These are phyloP conservation scores for Pilaira anomala DNA, from an alignment of 192 early-diverging fungal genomes.

Conservation along the genomic window DNA sequence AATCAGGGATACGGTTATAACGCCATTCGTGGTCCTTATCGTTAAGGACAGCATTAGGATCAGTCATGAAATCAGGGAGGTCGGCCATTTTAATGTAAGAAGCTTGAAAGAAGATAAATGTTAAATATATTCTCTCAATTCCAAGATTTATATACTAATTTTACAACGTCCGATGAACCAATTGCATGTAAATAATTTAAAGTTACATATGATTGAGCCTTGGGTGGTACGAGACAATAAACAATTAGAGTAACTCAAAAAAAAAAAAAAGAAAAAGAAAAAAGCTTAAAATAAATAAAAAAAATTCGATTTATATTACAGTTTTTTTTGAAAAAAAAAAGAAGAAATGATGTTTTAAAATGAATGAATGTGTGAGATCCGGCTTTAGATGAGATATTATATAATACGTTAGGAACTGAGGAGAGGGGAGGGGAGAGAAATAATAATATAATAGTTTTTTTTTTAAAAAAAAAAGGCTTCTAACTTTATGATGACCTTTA, in stretches of 20 bases:
- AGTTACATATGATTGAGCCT: too few relatives aligned
- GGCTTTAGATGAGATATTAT: not conserved
- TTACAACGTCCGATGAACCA: too few relatives aligned
- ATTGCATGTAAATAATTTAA: not conserved
- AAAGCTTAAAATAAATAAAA: not conserved
- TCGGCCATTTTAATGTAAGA: conserved; percentile 25
- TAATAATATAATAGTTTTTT: not conserved
- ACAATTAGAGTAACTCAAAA: too few relatives aligned
- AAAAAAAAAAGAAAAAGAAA: not conserved
- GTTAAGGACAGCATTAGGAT: conserved; percentile 41
- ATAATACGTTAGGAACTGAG: not conserved
- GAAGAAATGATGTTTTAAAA: not conserved
- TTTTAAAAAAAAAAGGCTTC: not conserved
- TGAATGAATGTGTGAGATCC: not conserved
- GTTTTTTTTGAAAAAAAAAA: not conserved
- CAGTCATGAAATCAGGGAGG: conserved; percentile 46
- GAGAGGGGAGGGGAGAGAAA: not conserved
- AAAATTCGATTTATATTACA: not conserved
- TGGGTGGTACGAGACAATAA: too few relatives aligned
- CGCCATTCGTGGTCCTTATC: conserved; percentile 41
- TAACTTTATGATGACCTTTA: not conserved
- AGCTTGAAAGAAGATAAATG: not conserved
- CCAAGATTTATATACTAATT: too few relatives aligned
- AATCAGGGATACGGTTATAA: conserved; percentile 37
- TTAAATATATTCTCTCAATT: too few relatives aligned